These are phyloP conservation scores for Aspergillus phoenicis DNA, from an alignment of 2,329 filamentous ascomycete genomes.

Conservation along the genomic window DNA sequence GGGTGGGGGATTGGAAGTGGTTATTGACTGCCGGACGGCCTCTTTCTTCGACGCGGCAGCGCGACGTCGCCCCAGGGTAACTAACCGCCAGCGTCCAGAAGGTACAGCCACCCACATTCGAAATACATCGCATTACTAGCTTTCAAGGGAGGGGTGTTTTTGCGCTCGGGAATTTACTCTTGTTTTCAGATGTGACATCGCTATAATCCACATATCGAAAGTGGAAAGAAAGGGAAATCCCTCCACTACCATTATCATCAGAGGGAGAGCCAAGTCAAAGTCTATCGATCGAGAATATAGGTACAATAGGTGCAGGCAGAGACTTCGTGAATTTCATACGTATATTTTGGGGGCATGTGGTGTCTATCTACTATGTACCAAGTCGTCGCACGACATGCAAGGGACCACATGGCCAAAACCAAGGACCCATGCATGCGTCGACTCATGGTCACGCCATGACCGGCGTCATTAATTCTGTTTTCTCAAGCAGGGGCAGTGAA, in stretches of 20 bases:
- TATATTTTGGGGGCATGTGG: constrained; percentile 35
- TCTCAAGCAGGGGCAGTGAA: constrained; percentile 21
- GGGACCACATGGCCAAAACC: constrained; percentile 19
- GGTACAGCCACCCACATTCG: neutral
- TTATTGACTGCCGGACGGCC: neutral
- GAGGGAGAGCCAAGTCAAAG: neutral
- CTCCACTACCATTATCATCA: neutral
- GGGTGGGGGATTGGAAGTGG: constrained; percentile 2
- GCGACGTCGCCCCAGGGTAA: neutral
- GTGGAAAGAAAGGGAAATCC: neutral
- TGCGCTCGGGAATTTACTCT: neutral
- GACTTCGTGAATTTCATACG: constrained; percentile 24
- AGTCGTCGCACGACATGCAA: constrained; percentile 22
- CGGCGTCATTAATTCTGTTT: constrained; percentile 30
- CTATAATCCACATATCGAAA: neutral
- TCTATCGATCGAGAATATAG: neutral
- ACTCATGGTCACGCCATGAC: constrained; percentile 22
- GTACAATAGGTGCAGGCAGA: neutral
- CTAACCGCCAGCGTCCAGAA: neutral
- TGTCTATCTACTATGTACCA: constrained; percentile 39
- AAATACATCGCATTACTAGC: too few species aligned
- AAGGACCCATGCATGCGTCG: constrained; percentile 10
- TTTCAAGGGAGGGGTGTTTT: too few species aligned
- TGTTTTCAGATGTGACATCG: neutral
- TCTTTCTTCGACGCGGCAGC: neutral